These are phyloP conservation scores for Zygosaccharomyces pseudobailii DNA, from an alignment of 1,139 yeast genomes.

Conservation along the genomic window DNA sequence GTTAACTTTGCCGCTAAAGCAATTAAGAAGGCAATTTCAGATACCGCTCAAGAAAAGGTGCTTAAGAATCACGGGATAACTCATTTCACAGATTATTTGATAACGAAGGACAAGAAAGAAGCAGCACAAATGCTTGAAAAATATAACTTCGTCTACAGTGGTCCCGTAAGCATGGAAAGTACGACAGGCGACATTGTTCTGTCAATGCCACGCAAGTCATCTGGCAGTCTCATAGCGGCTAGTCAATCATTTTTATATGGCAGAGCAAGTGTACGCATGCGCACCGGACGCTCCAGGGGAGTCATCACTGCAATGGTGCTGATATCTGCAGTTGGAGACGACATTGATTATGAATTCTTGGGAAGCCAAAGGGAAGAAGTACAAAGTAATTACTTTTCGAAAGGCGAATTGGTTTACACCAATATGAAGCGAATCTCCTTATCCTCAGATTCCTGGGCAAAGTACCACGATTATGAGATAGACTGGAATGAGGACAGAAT, in stretches of 20 bases:
- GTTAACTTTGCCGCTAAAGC: conserved; percentile 11
- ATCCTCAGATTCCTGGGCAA: conserved; percentile 49
- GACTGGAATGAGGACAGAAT: conserved; percentile 79
- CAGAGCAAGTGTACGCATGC: conserved; percentile 25
- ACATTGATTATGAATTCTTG: conserved; percentile 81
- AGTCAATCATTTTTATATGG: conserved; percentile 32
- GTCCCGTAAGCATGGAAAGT: conserved; percentile 18
- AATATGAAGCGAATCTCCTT: conserved; percentile 40
- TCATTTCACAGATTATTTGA: conserved; percentile 25
- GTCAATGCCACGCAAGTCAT: conserved; percentile 32
- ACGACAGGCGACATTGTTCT: conserved; percentile 19
- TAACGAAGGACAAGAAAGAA: conserved; percentile 16
- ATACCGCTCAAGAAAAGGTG: conserved; percentile 6
- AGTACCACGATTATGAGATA: conserved; percentile 71
- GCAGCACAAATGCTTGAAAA: conserved; percentile 24
- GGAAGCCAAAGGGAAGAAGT: conserved; percentile 64
- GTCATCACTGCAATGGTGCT: conserved; percentile 81
- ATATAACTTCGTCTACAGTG: conserved; percentile 33
- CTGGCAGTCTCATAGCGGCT: conserved; percentile 31
- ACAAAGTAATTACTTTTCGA: conserved; percentile 75
- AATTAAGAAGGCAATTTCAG: conserved; percentile 1
- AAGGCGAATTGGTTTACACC: conserved; percentile 67
- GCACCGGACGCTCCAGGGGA: conserved; percentile 43
- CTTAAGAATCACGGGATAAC: conserved; percentile 21
- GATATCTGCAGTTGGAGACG: conserved; percentile 85